Conservation (phyloP, 169 alveolate species). For the Plasmodium sp. region DNA sequence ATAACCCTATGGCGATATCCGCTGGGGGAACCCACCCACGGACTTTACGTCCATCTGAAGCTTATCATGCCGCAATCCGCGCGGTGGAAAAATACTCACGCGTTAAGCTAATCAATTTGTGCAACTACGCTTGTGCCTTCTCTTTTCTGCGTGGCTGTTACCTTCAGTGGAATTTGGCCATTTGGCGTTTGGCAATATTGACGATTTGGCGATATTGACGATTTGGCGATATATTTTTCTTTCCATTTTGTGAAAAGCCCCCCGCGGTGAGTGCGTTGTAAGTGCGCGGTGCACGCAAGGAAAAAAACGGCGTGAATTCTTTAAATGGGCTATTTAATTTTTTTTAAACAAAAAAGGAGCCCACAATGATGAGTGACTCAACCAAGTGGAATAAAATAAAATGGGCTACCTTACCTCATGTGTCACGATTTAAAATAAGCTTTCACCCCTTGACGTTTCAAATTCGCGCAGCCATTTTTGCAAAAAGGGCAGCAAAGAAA, state of each 20-base stretch:
- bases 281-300: neutral
- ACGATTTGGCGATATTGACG: neutral
- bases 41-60: neutral
- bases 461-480: neutral
- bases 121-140: neutral
- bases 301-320: neutral
- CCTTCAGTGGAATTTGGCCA: neutral
- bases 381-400: neutral
- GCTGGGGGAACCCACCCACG: neutral
- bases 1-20: neutral
- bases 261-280: neutral
- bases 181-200: neutral
- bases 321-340: neutral
- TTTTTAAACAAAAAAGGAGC: neutral
- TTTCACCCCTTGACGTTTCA: neutral
- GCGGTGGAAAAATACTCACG: neutral
- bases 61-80: neutral
- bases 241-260: neutral
- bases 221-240: neutral
- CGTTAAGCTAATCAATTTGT: neutral
- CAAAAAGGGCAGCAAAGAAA: neutral
- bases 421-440: neutral
- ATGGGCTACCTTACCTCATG: neutral
- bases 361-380: neutral
- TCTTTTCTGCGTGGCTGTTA: neutral